Evolutionary conservation across 352 stramenopile species (phyloP).

Genomic region (Pythium angustatum): DNA sequence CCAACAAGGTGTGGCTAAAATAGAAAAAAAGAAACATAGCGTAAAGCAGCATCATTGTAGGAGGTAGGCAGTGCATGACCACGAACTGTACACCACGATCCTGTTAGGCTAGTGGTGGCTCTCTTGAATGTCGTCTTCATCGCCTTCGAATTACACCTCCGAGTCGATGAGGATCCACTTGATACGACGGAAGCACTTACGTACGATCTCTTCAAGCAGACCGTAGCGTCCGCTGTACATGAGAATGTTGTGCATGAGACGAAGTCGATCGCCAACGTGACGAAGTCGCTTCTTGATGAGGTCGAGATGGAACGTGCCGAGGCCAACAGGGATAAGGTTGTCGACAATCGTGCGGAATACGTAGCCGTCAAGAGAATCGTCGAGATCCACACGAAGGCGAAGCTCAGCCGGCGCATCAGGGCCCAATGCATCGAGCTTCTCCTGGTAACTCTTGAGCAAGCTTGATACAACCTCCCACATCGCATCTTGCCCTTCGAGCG

Average conservation of each 20-base stretch:
- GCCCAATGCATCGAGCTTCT: conserved; percentile 71
- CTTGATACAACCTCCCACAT: conserved; percentile 68
- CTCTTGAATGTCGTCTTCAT: not conserved
- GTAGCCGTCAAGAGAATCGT: conserved; percentile 81
- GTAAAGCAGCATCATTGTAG: conserved; percentile 10
- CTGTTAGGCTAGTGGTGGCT: not conserved
- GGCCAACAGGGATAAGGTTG: conserved; percentile 77
- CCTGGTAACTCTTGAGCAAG: conserved; percentile 70
- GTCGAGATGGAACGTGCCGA: conserved; percentile 84
- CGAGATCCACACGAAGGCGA: conserved; percentile 62
- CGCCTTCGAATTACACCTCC: conserved; percentile 58
- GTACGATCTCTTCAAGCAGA: conserved; percentile 86
- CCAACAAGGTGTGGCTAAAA: no score
- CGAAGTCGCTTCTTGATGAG: conserved; percentile 89
- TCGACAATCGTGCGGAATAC: conserved; percentile 88
- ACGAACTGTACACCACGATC: conserved; percentile 6
- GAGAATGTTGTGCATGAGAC: conserved; percentile 89
- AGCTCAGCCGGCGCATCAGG: conserved; percentile 67
- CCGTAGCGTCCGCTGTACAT: conserved; percentile 87
- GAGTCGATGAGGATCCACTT: conserved; percentile 93
- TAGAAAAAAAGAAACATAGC: not conserved
- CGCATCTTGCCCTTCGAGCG: conserved; percentile 71
- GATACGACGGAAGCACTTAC: conserved; percentile 91
- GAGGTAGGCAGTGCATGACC: not conserved
- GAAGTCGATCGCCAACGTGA: conserved; percentile 81